Conservation (phyloP, 208 protist species). For the Leishmania guyanensis region DNA sequence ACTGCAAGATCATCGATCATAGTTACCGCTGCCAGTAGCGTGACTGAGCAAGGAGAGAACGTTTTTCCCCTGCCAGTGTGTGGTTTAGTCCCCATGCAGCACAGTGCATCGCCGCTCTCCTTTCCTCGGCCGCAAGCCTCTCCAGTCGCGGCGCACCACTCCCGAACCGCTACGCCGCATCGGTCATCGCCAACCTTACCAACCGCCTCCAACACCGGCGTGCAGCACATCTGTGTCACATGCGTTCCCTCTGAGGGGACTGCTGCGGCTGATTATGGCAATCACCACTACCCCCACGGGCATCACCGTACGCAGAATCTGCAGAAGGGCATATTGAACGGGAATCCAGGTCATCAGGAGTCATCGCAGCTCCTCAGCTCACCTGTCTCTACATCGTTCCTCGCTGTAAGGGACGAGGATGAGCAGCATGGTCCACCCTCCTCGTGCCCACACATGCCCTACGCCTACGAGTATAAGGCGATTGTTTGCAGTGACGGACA, state of each 20-base stretch:
- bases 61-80: not conserved
- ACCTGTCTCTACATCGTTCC: not conserved
- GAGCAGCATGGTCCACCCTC: not conserved
- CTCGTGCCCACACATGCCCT: not conserved
- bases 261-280: not conserved
- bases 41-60: not conserved
- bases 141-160: not conserved
- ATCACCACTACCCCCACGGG: not conserved
- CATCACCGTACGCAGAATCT: not conserved
- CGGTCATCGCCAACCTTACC: not conserved
- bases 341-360: not conserved
- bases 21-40: not conserved
- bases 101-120: not conserved
- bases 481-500: conserved; percentile 9
- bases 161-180: not conserved
- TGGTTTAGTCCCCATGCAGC: not conserved
- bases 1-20: not conserved
- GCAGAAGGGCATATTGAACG: not conserved
- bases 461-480: conserved; percentile 12
- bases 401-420: not conserved
- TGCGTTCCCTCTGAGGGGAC: not conserved
- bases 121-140: not conserved
- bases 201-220: not conserved
- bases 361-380: not conserved
- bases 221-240: not conserved